These are phyloP conservation scores for Oryza rufipogon DNA, from an alignment of 176 grass and related monocot species.

Conservation along the genomic window DNA sequence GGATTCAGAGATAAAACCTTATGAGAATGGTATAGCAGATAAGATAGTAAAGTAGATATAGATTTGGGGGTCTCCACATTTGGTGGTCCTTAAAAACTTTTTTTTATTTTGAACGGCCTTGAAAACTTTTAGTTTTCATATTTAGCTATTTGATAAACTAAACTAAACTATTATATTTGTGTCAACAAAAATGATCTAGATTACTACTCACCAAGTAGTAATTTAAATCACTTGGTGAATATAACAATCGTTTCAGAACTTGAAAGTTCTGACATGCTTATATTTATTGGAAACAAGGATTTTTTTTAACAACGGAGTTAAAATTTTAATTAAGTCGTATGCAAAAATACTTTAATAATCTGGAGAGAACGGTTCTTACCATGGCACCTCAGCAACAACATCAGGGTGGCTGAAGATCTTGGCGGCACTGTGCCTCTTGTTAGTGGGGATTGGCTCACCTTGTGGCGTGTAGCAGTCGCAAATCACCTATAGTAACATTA, in stretches of 20 bases:
- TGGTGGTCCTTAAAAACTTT: conserved; percentile 23
- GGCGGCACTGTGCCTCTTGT: conserved; percentile 87
- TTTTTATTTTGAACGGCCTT: too few relatives aligned
- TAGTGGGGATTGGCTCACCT: conserved; percentile 75
- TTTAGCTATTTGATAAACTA: conserved; percentile 14
- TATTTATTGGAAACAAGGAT: background rate
- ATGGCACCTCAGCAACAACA: conserved; percentile 70
- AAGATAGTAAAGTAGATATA: conserved; percentile 24
- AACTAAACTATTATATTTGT: background rate
- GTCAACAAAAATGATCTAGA: background rate
- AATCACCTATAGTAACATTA: conserved; percentile 66
- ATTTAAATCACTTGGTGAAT: background rate
- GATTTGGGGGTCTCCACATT: background rate
- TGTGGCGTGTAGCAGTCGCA: conserved; percentile 96
- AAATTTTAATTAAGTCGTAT: too few relatives aligned
- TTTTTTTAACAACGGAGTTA: background rate
- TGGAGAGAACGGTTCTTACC: conserved; percentile 41
- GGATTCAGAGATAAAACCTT: conserved; percentile 33
- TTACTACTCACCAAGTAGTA: background rate
- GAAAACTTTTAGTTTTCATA: too few relatives aligned
- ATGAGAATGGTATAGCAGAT: conserved; percentile 22
- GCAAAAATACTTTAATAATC: too few relatives aligned
- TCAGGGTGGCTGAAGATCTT: conserved; percentile 75
- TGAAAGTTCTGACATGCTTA: background rate
- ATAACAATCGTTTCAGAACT: background rate